These are phyloP conservation scores for Serendipita sp. DNA, from an alignment of 1,284 basidiomycete genomes.

Conservation along the genomic window DNA sequence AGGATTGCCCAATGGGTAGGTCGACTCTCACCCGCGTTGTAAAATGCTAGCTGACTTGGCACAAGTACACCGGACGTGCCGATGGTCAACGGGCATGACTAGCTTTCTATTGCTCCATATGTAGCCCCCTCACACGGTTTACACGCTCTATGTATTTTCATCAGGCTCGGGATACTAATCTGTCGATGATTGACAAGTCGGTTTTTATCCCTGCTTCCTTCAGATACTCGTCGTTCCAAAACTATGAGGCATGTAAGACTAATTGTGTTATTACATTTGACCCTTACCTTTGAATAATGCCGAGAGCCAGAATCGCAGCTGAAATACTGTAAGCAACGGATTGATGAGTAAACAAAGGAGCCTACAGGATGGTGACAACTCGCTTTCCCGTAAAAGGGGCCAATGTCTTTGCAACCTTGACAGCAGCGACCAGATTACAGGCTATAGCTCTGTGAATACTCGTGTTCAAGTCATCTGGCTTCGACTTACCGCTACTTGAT, in stretches of 20 bases:
- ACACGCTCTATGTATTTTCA: background rate
- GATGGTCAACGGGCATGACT: background rate
- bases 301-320: slow-evolving; percentile 75
- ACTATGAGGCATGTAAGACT: slow-evolving; percentile 7
- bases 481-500: slow-evolving; percentile 51
- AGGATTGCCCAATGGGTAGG: background rate
- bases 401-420: slow-evolving; percentile 61
- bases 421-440: slow-evolving; percentile 84
- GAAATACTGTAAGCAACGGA: slow-evolving; percentile 4
- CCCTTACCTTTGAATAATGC: slow-evolving; percentile 74
- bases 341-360: slow-evolving; percentile 11
- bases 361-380: slow-evolving; percentile 75
- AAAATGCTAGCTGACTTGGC: background rate
- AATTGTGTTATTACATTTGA: background rate
- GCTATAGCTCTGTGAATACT: slow-evolving; percentile 29
- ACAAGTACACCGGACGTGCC: background rate
- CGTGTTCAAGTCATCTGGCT: background rate
- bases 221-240: slow-evolving; percentile 67
- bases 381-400: slow-evolving; percentile 50
- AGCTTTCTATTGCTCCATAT: background rate
- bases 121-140: background rate
- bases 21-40: background rate
- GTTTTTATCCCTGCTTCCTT: slow-evolving; percentile 43
- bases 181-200: slow-evolving; percentile 38
- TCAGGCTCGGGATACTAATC: slow-evolving; percentile 25